Base-by-base conservation (phyloP, 2,329 filamentous ascomycete species). In the Penicillium fuscoglaucum region DNA sequence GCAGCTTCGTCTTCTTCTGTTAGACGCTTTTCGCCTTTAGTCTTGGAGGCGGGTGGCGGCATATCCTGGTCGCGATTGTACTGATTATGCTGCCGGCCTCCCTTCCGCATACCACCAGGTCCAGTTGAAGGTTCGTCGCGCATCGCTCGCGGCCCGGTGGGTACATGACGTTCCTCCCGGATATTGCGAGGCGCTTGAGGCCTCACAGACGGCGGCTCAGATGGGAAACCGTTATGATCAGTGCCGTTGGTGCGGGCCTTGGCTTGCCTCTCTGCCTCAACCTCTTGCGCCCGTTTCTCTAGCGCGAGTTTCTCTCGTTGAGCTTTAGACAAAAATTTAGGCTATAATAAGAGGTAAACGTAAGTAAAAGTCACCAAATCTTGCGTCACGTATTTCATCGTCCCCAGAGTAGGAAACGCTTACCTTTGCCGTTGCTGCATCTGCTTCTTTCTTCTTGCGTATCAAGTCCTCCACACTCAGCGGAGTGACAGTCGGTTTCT, bases 391-490 rank as follows among this genome's bases (percentile, higher is more conserved):
- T 21, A n/a, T 52, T 45, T 17, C 7, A 24, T 8, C 15, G 10
- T 51, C 13, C 21, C 21, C 60, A 40, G 50, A 40, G 50, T 58
- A 61, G 61, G 70, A 66, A 55, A 64, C 61, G 63, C 75, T 66
- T 78, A 85, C 83, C 77, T 95, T 96, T 55, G 90, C 84, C 10
- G 91, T 89, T 17, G 89, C 91, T 37, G 89, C 90, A 76, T 95
- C 91, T 29, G 90, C 89, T 61, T 90, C 91, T 71, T 90, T 90
- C 81, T 96, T 96, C 78, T 93, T 89, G 65, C 87, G 86, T 24
- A 96, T 78, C 5, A 96, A 83, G 67, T 96, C 90, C 75, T 96
- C 92, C 57, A 96, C 88, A 71, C 91, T 93, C 48, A 96, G 79
- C 9, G 90, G 90, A 7, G 72, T 71, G 4, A 67, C 57, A 7